A percentile compares a stretch with the other conserved stretches of the same genome.
These are phyloP conservation scores for Pistacia integerrima DNA, from an alignment of 345 rosid genomes.

Conservation along the genomic window DNA sequence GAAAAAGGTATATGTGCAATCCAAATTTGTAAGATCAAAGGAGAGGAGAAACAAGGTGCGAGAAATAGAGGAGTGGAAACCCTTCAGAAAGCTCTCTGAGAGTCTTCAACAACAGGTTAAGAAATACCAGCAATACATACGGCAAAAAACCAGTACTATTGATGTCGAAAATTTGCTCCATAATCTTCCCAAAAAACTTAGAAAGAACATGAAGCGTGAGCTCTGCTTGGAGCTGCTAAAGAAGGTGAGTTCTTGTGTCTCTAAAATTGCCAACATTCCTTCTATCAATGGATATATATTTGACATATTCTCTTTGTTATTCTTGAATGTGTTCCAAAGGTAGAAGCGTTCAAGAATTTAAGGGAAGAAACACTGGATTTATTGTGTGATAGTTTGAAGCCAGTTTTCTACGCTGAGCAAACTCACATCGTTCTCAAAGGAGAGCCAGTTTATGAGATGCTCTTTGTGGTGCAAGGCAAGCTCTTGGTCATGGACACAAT, in stretches of 20 bases:
- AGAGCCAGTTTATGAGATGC: background rate
- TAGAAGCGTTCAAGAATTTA: background rate
- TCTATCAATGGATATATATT: background rate
- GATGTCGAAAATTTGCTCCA: background rate
- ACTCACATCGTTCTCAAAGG: background rate
- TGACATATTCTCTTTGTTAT: background rate
- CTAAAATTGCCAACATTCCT: background rate
- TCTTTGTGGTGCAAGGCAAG: slow-evolving; percentile 5
- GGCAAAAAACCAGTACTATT: background rate
- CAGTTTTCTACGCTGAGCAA: background rate
- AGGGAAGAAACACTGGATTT: background rate
- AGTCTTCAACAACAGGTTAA: background rate
- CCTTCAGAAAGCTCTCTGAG: background rate
- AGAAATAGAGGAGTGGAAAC: background rate
- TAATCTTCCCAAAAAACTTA: background rate
- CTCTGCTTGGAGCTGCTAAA: background rate
- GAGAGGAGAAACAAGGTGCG: background rate
- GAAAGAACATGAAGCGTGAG: background rate
- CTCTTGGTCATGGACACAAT: background rate
- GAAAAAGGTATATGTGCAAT: background rate
- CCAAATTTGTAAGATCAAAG: background rate
- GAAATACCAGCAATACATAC: background rate
- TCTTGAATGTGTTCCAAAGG: background rate
- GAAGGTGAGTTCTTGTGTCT: background rate
- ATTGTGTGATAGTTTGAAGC: background rate